Conservation (phyloP, 306 rosid genomes). For the Benincasa hispida region DNA sequence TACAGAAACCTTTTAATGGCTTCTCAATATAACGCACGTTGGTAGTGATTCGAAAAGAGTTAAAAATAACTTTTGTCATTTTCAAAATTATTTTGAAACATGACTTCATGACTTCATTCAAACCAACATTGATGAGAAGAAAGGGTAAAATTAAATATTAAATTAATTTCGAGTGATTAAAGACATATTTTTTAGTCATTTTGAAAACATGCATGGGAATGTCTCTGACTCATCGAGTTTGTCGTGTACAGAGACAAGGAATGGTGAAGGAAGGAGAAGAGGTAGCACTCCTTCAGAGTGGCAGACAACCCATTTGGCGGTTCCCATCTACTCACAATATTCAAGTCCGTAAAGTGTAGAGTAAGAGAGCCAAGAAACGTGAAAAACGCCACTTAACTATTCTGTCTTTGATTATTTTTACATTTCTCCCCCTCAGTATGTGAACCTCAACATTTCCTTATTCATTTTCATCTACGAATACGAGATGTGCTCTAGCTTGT, state of each 20-base stretch:
- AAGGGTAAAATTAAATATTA: too few relatives aligned
- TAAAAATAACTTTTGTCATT: too few relatives aligned
- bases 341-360: conserved; percentile 68
- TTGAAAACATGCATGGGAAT: not conserved
- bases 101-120: too few relatives aligned
- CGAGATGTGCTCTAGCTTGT: not conserved
- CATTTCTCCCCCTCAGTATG: not conserved
- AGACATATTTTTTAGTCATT: too few relatives aligned
- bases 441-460: not conserved
- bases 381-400: not conserved
- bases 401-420: not conserved
- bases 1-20: not conserved
- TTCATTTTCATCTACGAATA: not conserved
- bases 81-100: too few relatives aligned
- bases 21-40: not conserved
- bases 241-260: conserved; percentile 60
- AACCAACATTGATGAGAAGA: too few relatives aligned
- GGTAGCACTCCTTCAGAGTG: conserved; percentile 93
- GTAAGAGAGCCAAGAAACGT: not conserved
- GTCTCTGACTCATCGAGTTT: not conserved
- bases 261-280: conserved; percentile 96
- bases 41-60: too few relatives aligned
- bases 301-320: conserved; percentile 98
- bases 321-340: conserved; percentile 93
- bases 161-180: too few relatives aligned